These are phyloP conservation scores for Penicillium sp. DNA, from an alignment of 2,329 filamentous ascomycete species.

Conservation along the genomic window DNA sequence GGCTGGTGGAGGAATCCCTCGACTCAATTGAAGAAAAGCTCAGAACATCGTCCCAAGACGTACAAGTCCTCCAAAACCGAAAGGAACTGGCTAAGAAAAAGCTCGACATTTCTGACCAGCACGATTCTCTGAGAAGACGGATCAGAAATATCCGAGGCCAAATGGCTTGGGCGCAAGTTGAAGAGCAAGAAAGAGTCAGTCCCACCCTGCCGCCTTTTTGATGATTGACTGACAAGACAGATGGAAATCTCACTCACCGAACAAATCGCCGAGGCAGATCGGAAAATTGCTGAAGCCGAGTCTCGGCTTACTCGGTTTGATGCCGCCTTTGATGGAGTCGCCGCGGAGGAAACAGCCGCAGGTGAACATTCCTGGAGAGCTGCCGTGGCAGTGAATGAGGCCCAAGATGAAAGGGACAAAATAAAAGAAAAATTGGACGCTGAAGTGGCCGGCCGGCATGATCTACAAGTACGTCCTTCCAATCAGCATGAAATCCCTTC, in stretches of 20 bases:
- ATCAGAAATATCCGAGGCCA: conserved; percentile 62
- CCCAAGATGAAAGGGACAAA: conserved; percentile 50
- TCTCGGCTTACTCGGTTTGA: conserved; percentile 47
- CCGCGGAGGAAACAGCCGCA: conserved; percentile 41
- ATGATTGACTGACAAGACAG: conserved; percentile 22
- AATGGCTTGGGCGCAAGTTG: conserved; percentile 84
- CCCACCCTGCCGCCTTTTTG: neutral
- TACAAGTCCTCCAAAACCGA: conserved; percentile 59
- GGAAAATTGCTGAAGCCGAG: conserved; percentile 52
- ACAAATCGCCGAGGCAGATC: conserved; percentile 40
- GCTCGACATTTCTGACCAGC: conserved; percentile 64
- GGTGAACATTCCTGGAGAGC: conserved; percentile 46
- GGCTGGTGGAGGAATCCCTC: conserved; percentile 73
- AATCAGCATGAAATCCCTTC: neutral
- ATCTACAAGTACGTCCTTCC: conserved; percentile 47
- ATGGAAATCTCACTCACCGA: conserved; percentile 38
- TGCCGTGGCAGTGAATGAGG: conserved; percentile 44
- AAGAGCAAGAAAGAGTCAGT: conserved; percentile 64
- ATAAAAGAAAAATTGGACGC: conserved; percentile 55
- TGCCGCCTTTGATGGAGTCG: conserved; percentile 46
- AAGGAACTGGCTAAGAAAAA: conserved; percentile 64
- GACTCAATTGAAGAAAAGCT: conserved; percentile 70
- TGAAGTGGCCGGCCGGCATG: conserved; percentile 54
- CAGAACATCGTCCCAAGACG: conserved; percentile 60
- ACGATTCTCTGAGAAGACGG: conserved; percentile 63